Evolutionary conservation across 257 asterid genomes (phyloP).

Genomic region (Coffea eugenioides): DNA sequence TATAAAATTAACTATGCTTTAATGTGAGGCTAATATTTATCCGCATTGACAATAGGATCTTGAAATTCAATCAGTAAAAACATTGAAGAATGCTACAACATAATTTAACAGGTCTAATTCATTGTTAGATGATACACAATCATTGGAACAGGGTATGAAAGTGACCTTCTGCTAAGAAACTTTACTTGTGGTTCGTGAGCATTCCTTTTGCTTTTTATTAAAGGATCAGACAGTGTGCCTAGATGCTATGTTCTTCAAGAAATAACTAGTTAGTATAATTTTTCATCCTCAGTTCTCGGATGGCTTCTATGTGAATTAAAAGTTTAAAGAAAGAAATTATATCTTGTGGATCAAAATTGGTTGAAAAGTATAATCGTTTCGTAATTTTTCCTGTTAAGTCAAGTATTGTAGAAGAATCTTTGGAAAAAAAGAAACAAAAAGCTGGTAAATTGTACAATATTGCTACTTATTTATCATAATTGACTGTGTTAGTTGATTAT

Average conservation of each 20-base stretch:
- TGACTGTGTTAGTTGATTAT: constrained; percentile 8
- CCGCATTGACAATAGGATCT: neutral
- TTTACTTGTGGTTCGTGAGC: neutral
- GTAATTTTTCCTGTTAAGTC: constrained; percentile 22
- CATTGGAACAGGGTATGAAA: neutral
- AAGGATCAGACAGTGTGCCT: neutral
- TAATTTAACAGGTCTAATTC: neutral
- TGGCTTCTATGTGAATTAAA: constrained; percentile 13
- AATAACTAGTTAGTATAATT: neutral
- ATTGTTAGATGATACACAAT: neutral
- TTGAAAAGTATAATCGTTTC: constrained; percentile 23
- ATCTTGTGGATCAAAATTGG: constrained; percentile 6
- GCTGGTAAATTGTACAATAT: constrained; percentile 21
- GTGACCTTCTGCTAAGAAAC: neutral
- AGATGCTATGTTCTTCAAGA: neutral
- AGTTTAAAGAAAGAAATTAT: constrained; percentile 7
- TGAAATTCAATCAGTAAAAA: neutral
- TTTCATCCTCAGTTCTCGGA: constrained; percentile 9
- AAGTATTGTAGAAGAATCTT: constrained; percentile 22
- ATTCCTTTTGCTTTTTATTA: neutral
- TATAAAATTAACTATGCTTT: neutral
- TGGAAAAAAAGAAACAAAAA: constrained; percentile 28
- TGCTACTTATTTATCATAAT: neutral
- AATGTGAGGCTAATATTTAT: neutral
- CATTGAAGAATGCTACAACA: neutral